Evolutionary conservation across 306 rosid genomes (phyloP).

Genomic region (Adenanthera pavonina): DNA sequence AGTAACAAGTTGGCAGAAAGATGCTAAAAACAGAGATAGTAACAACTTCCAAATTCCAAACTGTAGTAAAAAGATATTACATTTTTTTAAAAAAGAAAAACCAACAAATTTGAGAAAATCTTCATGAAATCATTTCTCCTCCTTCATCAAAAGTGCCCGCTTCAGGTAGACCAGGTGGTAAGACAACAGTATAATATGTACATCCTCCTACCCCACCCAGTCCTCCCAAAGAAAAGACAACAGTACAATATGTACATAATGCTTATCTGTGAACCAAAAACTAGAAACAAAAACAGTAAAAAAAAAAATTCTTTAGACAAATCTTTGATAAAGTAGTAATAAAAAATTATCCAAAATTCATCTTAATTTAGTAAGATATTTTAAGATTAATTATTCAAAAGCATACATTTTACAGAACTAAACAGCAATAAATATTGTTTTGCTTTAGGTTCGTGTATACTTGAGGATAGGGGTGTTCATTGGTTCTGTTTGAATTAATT

Average conservation of each 20-base stretch:
- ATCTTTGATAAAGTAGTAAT: not conserved
- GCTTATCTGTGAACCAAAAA: not conserved
- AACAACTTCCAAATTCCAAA: slow-evolving; percentile 18
- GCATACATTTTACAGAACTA: not conserved
- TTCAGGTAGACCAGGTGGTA: too few relatives aligned
- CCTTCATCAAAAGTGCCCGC: not conserved
- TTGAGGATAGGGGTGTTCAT: not conserved
- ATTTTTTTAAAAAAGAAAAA: not conserved
- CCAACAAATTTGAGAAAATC: not conserved
- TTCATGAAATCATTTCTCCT: not conserved
- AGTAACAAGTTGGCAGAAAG: slow-evolving; percentile 30
- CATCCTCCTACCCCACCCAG: too few relatives aligned
- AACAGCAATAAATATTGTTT: not conserved
- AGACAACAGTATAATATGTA: not conserved
- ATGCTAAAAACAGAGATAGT: not conserved
- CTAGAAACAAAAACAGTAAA: not conserved
- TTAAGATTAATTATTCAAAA: not conserved
- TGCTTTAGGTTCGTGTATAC: not conserved
- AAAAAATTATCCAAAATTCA: not conserved
- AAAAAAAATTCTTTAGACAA: not conserved
- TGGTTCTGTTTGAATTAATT: not conserved
- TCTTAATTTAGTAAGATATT: not conserved
- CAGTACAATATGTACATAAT: not conserved
- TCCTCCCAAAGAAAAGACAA: not conserved
- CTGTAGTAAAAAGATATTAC: not conserved